Conservation (phyloP, 2,329 filamentous ascomycete species). For the Tolypocladium amazonense region DNA sequence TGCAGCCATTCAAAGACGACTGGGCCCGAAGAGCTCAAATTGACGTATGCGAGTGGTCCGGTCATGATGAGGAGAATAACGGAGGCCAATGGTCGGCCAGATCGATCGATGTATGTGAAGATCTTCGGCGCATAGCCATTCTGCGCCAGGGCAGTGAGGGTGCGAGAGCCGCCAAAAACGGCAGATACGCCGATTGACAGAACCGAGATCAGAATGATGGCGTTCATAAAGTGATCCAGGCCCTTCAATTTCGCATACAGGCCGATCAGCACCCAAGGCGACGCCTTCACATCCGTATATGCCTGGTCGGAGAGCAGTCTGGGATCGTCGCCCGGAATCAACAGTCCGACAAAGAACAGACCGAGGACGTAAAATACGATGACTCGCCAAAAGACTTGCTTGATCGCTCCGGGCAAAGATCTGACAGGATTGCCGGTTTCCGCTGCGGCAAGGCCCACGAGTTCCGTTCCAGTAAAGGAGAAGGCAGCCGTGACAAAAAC, state of each 20-base stretch:
- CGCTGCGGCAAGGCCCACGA: slow-evolving; percentile 60
- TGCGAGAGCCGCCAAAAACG: slow-evolving; percentile 45
- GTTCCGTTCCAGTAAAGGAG: slow-evolving; percentile 56
- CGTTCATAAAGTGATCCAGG: slow-evolving; percentile 41
- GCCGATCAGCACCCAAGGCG: slow-evolving; percentile 40
- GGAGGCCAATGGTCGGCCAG: slow-evolving; percentile 38
- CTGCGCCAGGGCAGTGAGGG: slow-evolving; percentile 43
- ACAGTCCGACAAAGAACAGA: slow-evolving; percentile 36
- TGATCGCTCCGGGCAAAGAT: slow-evolving; percentile 66
- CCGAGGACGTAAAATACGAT: slow-evolving; percentile 40
- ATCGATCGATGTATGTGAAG: slow-evolving; percentile 42
- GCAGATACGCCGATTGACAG: slow-evolving; percentile 43
- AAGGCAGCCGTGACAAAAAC: slow-evolving; percentile 63
- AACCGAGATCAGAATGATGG: slow-evolving; percentile 42
- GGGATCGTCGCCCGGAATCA: slow-evolving; percentile 30
- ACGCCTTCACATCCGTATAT: slow-evolving; percentile 28
- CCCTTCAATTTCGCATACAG: slow-evolving; percentile 35
- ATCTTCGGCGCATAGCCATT: slow-evolving; percentile 44
- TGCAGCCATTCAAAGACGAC: slow-evolving; percentile 54
- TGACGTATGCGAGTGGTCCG: slow-evolving; percentile 37
- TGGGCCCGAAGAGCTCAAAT: slow-evolving; percentile 31
- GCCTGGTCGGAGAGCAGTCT: slow-evolving; percentile 34
- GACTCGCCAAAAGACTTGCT: slow-evolving; percentile 54
- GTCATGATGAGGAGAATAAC: slow-evolving; percentile 35
- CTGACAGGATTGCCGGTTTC: slow-evolving; percentile 58